A percentile compares a stretch with the other conserved stretches of the same genome.
Conservation (phyloP, 2,329 filamentous ascomycete genomes). For the Juglanconis oblonga region DNA sequence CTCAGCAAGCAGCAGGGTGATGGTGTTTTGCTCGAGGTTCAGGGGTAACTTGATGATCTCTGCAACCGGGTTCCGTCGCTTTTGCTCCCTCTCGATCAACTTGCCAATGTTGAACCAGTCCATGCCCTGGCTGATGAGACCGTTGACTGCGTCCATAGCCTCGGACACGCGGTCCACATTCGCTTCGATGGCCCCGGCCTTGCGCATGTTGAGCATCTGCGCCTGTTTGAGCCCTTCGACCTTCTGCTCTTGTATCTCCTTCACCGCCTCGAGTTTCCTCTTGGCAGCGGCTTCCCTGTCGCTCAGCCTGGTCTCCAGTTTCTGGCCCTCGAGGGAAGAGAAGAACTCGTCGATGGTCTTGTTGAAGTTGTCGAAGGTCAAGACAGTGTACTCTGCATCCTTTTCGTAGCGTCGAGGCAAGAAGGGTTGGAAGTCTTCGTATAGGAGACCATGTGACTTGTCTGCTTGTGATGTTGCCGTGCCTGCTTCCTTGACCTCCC, state of each 20-base stretch:
- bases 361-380: constrained; percentile 84
- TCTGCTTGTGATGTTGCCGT: constrained; percentile 29
- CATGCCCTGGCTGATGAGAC: constrained; percentile 89
- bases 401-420: constrained; percentile 74
- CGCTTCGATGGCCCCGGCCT: constrained; percentile 85
- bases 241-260: constrained; percentile 77
- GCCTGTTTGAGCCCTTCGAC: constrained; percentile 79
- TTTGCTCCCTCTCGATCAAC: constrained; percentile 84
- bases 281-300: constrained; percentile 81
- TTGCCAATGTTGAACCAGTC: constrained; percentile 93
- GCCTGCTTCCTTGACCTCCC: constrained; percentile 23
- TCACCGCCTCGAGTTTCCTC: constrained; percentile 80
- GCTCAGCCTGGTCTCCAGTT: constrained; percentile 75
- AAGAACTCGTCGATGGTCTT: constrained; percentile 95
- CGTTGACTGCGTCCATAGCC: constrained; percentile 87
- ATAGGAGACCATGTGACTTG: constrained; percentile 58
- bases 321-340: constrained; percentile 92
- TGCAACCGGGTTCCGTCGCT: constrained; percentile 77
- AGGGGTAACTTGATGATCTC: constrained; percentile 82
- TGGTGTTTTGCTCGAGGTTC: constrained; percentile 84
- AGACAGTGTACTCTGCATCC: constrained; percentile 61
- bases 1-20: constrained; percentile 77
- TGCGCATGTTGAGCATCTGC: constrained; percentile 80
- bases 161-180: constrained; percentile 91
- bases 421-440: constrained; percentile 96